Evolutionary conservation across 495 filamentous ascomycete genomes (phyloP).

Genomic region (Neurospora sp.): DNA sequence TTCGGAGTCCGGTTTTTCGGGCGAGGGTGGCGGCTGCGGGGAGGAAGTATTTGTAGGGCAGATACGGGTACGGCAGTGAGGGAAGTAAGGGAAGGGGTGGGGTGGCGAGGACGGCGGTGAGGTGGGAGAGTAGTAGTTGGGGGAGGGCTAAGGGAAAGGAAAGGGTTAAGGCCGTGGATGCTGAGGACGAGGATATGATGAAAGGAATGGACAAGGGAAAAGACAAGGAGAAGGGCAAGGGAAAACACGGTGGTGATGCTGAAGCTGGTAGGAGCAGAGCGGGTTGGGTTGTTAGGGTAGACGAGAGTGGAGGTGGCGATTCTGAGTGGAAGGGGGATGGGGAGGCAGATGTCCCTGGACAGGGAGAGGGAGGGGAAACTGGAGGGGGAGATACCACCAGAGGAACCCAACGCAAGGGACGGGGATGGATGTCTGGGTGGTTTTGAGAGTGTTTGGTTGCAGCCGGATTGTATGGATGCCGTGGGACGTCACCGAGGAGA

Average conservation of each 20-base stretch:
- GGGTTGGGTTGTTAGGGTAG: neutral
- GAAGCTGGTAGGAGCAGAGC: neutral
- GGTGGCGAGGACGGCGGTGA: neutral
- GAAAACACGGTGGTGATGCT: neutral
- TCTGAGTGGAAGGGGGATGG: neutral
- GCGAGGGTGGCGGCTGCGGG: slow-evolving; percentile 71
- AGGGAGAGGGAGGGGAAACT: neutral
- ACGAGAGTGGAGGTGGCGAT: neutral
- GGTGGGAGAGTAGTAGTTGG: neutral
- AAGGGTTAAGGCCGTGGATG: too few species aligned
- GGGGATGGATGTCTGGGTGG: neutral
- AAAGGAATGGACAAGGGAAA: too few species aligned
- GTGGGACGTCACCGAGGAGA: neutral
- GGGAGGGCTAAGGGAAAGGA: neutral
- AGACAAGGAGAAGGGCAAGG: neutral
- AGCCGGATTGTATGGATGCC: neutral
- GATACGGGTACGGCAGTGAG: neutral
- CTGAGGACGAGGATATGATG: too few species aligned
- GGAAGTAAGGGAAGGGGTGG: too few species aligned
- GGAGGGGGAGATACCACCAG: neutral
- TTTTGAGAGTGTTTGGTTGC: neutral
- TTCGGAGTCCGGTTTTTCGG: slow-evolving; percentile 78
- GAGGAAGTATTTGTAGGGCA: slow-evolving; percentile 71
- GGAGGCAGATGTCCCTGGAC: neutral
- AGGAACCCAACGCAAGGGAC: neutral